phyloP scores from a whole-genome alignment of 2,329 filamentous ascomycete species.

The Cladosporium sp. region DNA sequence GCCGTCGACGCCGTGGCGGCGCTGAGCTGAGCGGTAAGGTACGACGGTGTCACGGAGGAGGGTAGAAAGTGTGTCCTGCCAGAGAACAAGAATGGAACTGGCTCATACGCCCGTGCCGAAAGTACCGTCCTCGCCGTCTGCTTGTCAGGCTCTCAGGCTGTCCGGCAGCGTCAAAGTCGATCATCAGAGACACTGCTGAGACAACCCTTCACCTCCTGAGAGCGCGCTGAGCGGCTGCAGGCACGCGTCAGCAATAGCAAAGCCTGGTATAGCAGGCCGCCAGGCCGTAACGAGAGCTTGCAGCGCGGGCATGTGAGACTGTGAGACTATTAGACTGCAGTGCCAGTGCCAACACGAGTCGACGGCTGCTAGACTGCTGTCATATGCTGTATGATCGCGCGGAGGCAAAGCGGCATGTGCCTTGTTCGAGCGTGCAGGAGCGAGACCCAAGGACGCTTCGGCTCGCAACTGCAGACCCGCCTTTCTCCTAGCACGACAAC shows the following conservation, averaged over 20 bases:
- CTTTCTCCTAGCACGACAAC: not conserved
- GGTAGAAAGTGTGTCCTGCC: not conserved
- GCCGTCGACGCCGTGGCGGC: slow-evolving; percentile 14
- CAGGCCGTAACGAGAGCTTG: slow-evolving; percentile 8
- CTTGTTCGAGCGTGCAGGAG: not conserved
- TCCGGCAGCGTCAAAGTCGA: not conserved
- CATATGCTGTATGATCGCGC: not conserved
- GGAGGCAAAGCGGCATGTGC: slow-evolving; percentile 7
- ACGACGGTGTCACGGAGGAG: not conserved
- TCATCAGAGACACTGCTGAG: slow-evolving; percentile 18
- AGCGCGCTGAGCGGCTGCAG: slow-evolving; percentile 13
- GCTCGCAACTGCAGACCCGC: slow-evolving; percentile 12
- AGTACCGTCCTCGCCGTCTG: slow-evolving; percentile 1
- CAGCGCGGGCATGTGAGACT: not conserved
- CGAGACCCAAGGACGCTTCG: slow-evolving; percentile 10
- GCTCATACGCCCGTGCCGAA: not conserved
- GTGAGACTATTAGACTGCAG: too few relatives aligned
- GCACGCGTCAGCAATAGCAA: slow-evolving; percentile 16
- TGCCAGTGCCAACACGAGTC: not conserved
- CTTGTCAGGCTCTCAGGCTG: slow-evolving; percentile 9
- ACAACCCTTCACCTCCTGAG: slow-evolving; percentile 18
- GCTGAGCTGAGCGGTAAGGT: slow-evolving; percentile 12
- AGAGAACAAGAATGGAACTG: not conserved
- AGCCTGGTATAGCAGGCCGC: not conserved
- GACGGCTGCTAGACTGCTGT: not conserved